Percentiles rank a stretch among this genome's conserved stretches.
phyloP scores from a whole-genome alignment of 2,329 filamentous ascomycete genomes.

The Plenodomus tracheiphilus region DNA sequence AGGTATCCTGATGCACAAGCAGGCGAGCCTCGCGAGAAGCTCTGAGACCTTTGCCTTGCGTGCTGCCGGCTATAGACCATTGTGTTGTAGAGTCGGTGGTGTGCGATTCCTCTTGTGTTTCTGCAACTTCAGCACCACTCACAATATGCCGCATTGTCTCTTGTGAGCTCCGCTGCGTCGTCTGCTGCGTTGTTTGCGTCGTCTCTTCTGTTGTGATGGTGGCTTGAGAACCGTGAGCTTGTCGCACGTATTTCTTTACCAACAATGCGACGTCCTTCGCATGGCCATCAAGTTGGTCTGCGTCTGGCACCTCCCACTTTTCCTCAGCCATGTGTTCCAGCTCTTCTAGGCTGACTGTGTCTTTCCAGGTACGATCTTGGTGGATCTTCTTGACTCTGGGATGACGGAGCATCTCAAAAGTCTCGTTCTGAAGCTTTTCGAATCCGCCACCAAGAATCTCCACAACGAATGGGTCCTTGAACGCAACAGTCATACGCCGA shows the following conservation, averaged over 20 bases:
- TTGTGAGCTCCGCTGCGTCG: conserved; percentile 17
- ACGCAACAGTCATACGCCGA: conserved; percentile 55
- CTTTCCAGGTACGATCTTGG: conserved; percentile 69
- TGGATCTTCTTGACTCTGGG: conserved; percentile 77
- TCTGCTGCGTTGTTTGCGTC: conserved; percentile 25
- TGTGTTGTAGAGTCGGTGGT: conserved; percentile 15
- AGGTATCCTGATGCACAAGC: conserved; percentile 26
- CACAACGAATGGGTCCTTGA: conserved; percentile 73
- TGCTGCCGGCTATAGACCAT: conserved; percentile 18
- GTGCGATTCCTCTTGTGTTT: conserved; percentile 1
- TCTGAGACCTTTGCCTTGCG: conserved; percentile 22
- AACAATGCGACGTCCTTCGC: conserved; percentile 36
- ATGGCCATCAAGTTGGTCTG: conserved; percentile 30
- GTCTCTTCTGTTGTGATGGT: conserved; percentile 21
- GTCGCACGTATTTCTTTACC: conserved; percentile 21
- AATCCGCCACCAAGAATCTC: conserved; percentile 82
- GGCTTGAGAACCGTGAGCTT: conserved; percentile 19
- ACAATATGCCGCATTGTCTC: conserved; percentile 1
- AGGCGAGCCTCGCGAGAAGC: conserved; percentile 21
- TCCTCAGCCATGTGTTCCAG: conserved; percentile 68
- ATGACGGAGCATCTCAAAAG: conserved; percentile 76
- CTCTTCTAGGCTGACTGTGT: conserved; percentile 70
- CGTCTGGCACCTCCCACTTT: conserved; percentile 46
- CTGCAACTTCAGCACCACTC: neutral
- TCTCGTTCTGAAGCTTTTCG: conserved; percentile 69